Percentiles rank a stretch among this genome's conserved stretches.
Evolutionary conservation across 352 stramenopile species (phyloP).

Genomic region (Phytophthora hybrid): DNA sequence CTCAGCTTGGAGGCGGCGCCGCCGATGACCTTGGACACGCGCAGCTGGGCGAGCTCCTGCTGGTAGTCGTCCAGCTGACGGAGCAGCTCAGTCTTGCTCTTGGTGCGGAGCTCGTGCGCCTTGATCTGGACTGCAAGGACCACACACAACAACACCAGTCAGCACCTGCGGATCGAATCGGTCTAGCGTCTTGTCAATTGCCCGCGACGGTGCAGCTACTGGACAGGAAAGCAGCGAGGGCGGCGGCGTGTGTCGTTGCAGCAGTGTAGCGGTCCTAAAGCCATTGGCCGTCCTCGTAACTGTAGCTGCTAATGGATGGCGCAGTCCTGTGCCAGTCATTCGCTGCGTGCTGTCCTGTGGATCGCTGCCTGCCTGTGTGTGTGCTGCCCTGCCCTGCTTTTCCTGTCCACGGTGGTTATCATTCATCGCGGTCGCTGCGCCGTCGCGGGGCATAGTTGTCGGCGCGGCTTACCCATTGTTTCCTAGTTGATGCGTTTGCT

Average conservation of each 20-base stretch:
- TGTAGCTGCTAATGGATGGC: not conserved
- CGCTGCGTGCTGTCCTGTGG: not conserved
- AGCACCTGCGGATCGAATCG: constrained; percentile 12
- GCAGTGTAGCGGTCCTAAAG: not conserved
- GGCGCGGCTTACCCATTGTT: constrained; percentile 66
- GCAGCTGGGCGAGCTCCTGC: constrained; percentile 97
- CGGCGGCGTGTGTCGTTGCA: not conserved
- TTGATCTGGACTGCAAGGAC: constrained; percentile 93
- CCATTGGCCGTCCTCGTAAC: not conserved
- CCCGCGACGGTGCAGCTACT: not conserved
- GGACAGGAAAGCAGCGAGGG: not conserved
- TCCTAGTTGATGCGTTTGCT: constrained; percentile 69
- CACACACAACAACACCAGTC: constrained; percentile 33
- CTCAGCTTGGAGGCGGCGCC: constrained; percentile 99
- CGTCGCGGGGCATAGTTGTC: not conserved
- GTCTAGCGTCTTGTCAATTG: not conserved
- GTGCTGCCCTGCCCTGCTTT: not conserved
- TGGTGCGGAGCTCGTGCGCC: constrained; percentile 97
- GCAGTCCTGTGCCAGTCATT: not conserved
- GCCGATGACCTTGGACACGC: constrained; percentile 99
- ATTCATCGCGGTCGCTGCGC: not conserved
- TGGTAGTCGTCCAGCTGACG: constrained; percentile 98
- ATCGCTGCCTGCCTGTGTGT: not conserved
- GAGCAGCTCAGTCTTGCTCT: constrained; percentile 98
- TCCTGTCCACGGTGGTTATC: not conserved